Evolutionary conservation across 129 eudicot species (phyloP).

Genomic region (Flaveria ramosissima): DNA sequence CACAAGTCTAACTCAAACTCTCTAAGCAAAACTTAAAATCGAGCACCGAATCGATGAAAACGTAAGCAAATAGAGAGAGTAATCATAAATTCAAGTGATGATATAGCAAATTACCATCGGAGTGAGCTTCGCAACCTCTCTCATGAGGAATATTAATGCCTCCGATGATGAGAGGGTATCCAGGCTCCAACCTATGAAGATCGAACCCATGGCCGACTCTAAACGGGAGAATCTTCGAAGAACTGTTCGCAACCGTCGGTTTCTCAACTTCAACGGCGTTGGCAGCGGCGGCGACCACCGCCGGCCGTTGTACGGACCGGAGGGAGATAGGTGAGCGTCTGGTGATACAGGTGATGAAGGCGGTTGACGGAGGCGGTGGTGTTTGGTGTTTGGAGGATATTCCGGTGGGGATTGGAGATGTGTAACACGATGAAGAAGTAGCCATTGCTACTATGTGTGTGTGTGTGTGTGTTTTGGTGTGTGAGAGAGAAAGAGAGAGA

Average conservation of each 20-base stretch:
- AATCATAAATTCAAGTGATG: background rate
- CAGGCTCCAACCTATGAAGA: constrained; percentile 88
- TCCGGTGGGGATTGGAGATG: constrained; percentile 33
- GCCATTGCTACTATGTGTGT: constrained; percentile 51
- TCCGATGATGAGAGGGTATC: constrained; percentile 94
- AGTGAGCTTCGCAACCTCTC: constrained; percentile 98
- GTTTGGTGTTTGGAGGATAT: constrained; percentile 28
- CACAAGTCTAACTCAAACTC: background rate
- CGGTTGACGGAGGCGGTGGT: constrained; percentile 19
- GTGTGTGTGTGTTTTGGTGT: background rate
- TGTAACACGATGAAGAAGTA: constrained; percentile 34
- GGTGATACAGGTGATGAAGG: constrained; percentile 27
- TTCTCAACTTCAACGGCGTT: constrained; percentile 57
- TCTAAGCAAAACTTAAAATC: background rate
- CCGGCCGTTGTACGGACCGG: constrained; percentile 23
- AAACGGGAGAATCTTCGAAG: constrained; percentile 72
- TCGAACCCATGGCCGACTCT: constrained; percentile 97
- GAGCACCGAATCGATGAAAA: background rate
- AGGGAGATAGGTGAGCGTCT: constrained; percentile 34
- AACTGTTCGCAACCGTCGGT: constrained; percentile 20
- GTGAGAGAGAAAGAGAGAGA: background rate
- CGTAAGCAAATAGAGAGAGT: background rate
- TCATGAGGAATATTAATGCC: constrained; percentile 90
- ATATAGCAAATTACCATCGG: constrained; percentile 63
- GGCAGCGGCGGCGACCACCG: constrained; percentile 46